Percentiles rank a stretch among this genome's conserved stretches.
These are phyloP conservation scores for Saccharomyces hybrid DNA, from an alignment of 1,139 yeast genomes.

Conservation along the genomic window DNA sequence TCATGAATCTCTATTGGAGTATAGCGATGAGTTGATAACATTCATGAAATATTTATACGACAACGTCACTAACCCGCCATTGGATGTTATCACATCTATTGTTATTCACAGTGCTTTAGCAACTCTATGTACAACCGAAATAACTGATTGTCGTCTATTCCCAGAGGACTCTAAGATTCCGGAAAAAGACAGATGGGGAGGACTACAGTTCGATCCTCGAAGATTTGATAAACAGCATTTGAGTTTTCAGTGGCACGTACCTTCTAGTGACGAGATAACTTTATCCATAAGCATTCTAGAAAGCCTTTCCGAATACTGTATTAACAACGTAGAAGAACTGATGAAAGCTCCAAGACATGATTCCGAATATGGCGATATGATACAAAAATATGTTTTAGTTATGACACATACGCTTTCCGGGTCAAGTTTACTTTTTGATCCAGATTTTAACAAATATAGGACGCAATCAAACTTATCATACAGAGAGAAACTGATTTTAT, in stretches of 20 bases:
- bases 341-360: conserved; percentile 29
- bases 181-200: conserved; percentile 63
- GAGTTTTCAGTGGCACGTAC: conserved; percentile 69
- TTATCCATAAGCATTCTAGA: conserved; percentile 59
- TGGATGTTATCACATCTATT: conserved; percentile 38
- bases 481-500: conserved; percentile 30
- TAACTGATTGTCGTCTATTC: conserved; percentile 49
- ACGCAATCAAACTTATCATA: conserved; percentile 17
- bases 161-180: conserved; percentile 34
- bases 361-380: conserved; percentile 37
- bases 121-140: conserved; percentile 53
- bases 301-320: conserved; percentile 40
- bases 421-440: conserved; percentile 67
- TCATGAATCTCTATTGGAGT: conserved; percentile 41
- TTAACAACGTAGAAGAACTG: conserved; percentile 38
- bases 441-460: conserved; percentile 37
- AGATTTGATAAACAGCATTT: conserved; percentile 40
- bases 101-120: conserved; percentile 61
- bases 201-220: conserved; percentile 47
- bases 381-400: conserved; percentile 49
- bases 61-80: conserved; percentile 60
- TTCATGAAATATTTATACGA: conserved; percentile 48
- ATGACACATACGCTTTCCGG: conserved; percentile 65
- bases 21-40: conserved; percentile 41
- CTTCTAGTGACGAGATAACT: conserved; percentile 47